Evolutionary conservation across 1,139 yeast species (phyloP).

Genomic region (Yamadazyma sp.): DNA sequence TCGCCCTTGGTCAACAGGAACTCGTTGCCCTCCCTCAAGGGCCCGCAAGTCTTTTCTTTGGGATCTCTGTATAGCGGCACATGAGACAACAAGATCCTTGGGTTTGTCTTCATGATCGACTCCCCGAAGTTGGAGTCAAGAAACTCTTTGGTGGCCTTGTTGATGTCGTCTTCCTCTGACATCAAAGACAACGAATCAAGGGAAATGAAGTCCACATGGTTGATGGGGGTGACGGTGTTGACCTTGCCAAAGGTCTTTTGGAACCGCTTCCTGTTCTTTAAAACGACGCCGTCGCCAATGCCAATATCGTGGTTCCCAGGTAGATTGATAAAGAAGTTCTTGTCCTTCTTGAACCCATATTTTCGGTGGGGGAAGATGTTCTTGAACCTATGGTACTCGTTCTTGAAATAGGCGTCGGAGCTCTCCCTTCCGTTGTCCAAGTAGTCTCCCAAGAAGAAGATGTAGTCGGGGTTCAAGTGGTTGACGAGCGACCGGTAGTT

Average conservation of each 20-base stretch:
- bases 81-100: constrained; percentile 46
- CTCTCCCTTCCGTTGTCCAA: constrained; percentile 54
- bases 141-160: constrained; percentile 29
- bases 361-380: constrained; percentile 30
- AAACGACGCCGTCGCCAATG: constrained; percentile 47
- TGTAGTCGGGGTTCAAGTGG: constrained; percentile 42
- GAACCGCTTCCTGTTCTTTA: constrained; percentile 39
- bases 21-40: constrained; percentile 36
- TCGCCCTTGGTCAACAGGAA: constrained; percentile 39
- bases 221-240: constrained; percentile 28
- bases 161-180: constrained; percentile 28
- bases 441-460: constrained; percentile 54
- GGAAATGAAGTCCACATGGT: constrained; percentile 46
- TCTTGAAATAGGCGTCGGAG: constrained; percentile 36
- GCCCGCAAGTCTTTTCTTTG: constrained; percentile 38
- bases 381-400: constrained; percentile 40
- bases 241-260: constrained; percentile 39
- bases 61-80: constrained; percentile 50
- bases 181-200: constrained; percentile 49
- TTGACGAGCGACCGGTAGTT: constrained; percentile 42
- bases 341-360: constrained; percentile 22
- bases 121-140: constrained; percentile 19
- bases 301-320: constrained; percentile 65
- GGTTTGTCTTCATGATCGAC: constrained; percentile 18
- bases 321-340: constrained; percentile 32